Conservation (phyloP, 225 moss, liverwort and hornwort species). For the Neckera pumila region DNA sequence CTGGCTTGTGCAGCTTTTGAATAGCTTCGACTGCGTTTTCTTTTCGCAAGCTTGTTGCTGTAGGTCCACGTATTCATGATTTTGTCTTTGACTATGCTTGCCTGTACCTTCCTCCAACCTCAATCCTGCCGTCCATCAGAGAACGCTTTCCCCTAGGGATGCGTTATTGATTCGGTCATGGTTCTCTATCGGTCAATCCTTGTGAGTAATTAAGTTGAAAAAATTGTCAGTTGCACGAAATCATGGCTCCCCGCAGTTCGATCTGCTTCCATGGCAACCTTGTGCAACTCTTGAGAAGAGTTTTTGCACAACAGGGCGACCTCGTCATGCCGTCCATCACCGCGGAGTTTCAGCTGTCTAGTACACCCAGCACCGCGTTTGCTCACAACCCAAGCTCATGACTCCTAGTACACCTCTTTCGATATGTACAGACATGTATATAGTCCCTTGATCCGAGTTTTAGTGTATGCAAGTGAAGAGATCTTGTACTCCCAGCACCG, state of each 20-base stretch:
- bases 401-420: neutral
- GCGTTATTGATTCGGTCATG: neutral
- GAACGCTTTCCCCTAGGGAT: neutral
- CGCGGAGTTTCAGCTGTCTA: slow-evolving; percentile 1
- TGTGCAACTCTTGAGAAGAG: neutral
- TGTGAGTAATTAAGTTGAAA: neutral
- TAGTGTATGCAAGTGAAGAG: neutral
- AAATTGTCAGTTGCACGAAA: neutral
- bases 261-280: neutral
- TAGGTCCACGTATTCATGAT: neutral
- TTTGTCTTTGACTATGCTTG: neutral
- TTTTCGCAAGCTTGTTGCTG: neutral
- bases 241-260: neutral
- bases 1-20: neutral
- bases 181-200: neutral
- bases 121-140: neutral
- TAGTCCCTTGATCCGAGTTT: neutral
- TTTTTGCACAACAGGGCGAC: neutral
- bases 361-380: slow-evolving; percentile 1
- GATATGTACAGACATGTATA: neutral
- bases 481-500: neutral
- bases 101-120: neutral
- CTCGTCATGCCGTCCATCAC: neutral
- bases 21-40: neutral
- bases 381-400: neutral